phyloP scores from a whole-genome alignment of 2,329 filamentous ascomycete species.

The Beauveria sp. region DNA sequence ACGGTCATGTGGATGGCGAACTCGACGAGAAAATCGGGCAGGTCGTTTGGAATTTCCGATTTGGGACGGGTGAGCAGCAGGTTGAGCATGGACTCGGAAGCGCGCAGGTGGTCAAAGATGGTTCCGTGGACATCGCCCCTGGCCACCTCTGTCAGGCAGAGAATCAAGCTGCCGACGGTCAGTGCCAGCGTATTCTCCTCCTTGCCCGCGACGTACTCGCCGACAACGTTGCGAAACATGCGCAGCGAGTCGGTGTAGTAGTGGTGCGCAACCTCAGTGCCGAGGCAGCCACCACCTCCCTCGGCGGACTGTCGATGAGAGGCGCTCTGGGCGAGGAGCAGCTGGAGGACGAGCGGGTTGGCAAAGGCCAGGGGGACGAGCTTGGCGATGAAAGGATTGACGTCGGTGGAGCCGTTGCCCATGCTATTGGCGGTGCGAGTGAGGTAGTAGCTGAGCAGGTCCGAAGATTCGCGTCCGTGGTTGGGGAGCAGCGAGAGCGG shows the following conservation, averaged over 20 bases:
- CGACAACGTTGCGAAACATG: slow-evolving; percentile 28
- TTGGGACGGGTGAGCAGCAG: slow-evolving; percentile 27
- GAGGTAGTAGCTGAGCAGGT: slow-evolving; percentile 38
- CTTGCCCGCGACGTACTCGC: slow-evolving; percentile 26
- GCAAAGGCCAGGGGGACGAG: slow-evolving; percentile 38
- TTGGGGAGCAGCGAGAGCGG: slow-evolving; percentile 20
- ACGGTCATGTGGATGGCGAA: slow-evolving; percentile 41
- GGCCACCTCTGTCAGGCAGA: slow-evolving; percentile 40
- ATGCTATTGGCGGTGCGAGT: slow-evolving; percentile 37
- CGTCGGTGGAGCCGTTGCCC: slow-evolving; percentile 38
- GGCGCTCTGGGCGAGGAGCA: slow-evolving; percentile 38
- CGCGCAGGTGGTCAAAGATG: slow-evolving; percentile 37
- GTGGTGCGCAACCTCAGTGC: slow-evolving; percentile 24
- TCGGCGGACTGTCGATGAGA: slow-evolving; percentile 29
- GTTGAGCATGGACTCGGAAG: slow-evolving; percentile 34
- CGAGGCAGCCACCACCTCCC: slow-evolving; percentile 14
- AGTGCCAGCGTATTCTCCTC: slow-evolving; percentile 30
- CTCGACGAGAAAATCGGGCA: slow-evolving; percentile 39
- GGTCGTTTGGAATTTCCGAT: slow-evolving; percentile 25
- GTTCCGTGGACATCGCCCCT: slow-evolving; percentile 38
- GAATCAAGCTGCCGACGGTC: slow-evolving; percentile 35
- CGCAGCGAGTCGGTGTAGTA: slow-evolving; percentile 30
- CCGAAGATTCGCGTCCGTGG: slow-evolving; percentile 16
- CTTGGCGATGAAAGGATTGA: slow-evolving; percentile 39
- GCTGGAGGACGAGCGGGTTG: slow-evolving; percentile 36